These are phyloP conservation scores for Bullera alba DNA, from an alignment of 768 basidiomycete genomes.

Conservation along the genomic window DNA sequence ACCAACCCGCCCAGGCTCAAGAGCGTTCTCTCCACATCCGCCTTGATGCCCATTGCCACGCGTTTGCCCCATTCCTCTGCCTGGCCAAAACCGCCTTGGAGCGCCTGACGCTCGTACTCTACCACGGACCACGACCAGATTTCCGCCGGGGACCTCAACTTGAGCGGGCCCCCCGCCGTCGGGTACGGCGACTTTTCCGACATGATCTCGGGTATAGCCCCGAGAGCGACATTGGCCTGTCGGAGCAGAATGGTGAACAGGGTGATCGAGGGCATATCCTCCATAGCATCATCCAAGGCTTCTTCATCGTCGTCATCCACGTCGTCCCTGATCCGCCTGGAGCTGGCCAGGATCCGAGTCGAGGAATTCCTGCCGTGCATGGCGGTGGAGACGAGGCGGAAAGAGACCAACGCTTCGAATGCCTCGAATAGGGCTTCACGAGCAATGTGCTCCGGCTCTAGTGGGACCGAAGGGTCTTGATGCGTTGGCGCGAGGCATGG, in stretches of 20 bases:
- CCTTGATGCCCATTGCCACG: constrained; percentile 34
- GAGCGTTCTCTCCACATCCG: constrained; percentile 37
- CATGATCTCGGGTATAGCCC: constrained; percentile 1
- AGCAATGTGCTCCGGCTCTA: constrained; percentile 39
- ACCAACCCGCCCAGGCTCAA: background rate
- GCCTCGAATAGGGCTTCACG: constrained; percentile 44
- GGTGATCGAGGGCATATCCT: constrained; percentile 41
- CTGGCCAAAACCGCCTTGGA: constrained; percentile 38
- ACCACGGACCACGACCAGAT: constrained; percentile 32
- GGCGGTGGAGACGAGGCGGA: constrained; percentile 31
- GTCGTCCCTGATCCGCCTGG: constrained; percentile 39
- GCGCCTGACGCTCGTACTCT: constrained; percentile 42
- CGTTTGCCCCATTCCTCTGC: constrained; percentile 41
- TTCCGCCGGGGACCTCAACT: constrained; percentile 19
- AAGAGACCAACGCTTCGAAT: constrained; percentile 39
- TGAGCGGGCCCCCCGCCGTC: background rate
- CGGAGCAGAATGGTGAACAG: constrained; percentile 34
- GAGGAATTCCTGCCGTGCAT: constrained; percentile 19
- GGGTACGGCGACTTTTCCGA: constrained; percentile 1
- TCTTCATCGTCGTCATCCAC: constrained; percentile 33
- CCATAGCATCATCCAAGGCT: constrained; percentile 39
- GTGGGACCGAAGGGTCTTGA: constrained; percentile 17
- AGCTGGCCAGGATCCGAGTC: constrained; percentile 15
- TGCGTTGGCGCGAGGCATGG: constrained; percentile 12
- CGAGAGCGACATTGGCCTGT: constrained; percentile 26